Conservation (phyloP, 192 early-diverging fungal species). For the Hyaloraphidium curvatum region DNA sequence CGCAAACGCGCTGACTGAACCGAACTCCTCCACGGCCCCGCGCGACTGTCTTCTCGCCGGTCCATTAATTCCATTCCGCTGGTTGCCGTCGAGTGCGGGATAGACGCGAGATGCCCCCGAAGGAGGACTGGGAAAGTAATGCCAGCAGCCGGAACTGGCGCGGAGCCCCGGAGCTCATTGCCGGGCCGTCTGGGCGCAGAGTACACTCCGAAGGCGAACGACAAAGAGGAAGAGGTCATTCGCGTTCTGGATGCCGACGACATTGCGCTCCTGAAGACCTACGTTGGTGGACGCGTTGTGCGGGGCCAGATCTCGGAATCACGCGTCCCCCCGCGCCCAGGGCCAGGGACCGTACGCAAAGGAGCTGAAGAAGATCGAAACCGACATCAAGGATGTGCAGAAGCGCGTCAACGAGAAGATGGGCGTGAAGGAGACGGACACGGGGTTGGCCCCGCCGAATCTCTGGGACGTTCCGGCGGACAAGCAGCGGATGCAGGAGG, state of each 20-base stretch:
- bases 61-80: too few relatives aligned
- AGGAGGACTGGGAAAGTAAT: slow-evolving; percentile 97
- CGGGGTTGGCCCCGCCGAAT: slow-evolving; percentile 91
- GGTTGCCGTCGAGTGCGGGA: too few relatives aligned
- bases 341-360: slow-evolving; percentile 95
- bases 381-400: slow-evolving; percentile 91
- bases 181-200: background rate
- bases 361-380: slow-evolving; percentile 83
- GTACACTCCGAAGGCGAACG: slow-evolving; percentile 35
- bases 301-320: background rate
- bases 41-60: too few relatives aligned
- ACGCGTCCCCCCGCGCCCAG: slow-evolving; percentile 16
- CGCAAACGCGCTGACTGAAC: too few relatives aligned
- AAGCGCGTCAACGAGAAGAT: slow-evolving; percentile 98
- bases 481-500: slow-evolving; percentile 91
- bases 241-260: slow-evolving; percentile 74
- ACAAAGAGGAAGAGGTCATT: slow-evolving; percentile 47
- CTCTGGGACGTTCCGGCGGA: slow-evolving; percentile 99
- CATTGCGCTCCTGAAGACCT: slow-evolving; percentile 80
- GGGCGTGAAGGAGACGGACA: slow-evolving; percentile 97
- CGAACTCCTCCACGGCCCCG: too few relatives aligned
- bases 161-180: background rate
- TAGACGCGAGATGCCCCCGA: slow-evolving; percentile 60
- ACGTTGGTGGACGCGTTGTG: slow-evolving; percentile 29
- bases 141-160: slow-evolving; percentile 10